Percentiles rank a stretch among this genome's conserved stretches.
Evolutionary conservation across 148 eudicot genomes (phyloP).

Genomic region (Mesembryanthemum crystallinum): DNA sequence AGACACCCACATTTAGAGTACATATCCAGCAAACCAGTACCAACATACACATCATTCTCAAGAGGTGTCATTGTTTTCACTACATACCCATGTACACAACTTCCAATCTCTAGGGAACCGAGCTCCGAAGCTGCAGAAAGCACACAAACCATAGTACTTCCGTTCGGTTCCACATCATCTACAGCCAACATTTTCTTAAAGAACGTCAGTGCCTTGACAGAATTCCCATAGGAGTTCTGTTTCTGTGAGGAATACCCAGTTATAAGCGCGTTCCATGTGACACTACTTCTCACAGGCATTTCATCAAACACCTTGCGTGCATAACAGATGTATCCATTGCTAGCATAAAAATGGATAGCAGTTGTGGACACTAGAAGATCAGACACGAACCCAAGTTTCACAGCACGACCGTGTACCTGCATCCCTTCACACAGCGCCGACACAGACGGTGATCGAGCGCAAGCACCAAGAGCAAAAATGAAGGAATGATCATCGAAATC

Average conservation of each 20-base stretch:
- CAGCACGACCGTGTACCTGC: constrained; percentile 43
- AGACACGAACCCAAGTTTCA: constrained; percentile 36
- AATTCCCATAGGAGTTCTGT: constrained; percentile 15
- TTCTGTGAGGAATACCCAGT: constrained; percentile 51
- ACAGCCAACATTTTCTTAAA: constrained; percentile 45
- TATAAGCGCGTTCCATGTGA: constrained; percentile 65
- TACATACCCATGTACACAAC: constrained; percentile 52
- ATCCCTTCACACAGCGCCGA: constrained; percentile 43
- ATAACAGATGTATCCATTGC: constrained; percentile 22
- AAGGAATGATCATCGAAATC: constrained; percentile 43
- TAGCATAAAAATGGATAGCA: constrained; percentile 48
- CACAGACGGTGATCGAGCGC: constrained; percentile 38
- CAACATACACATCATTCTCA: constrained; percentile 44
- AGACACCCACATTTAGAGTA: constrained; percentile 63
- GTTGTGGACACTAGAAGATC: constrained; percentile 44
- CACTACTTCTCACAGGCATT: constrained; percentile 48
- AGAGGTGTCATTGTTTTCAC: constrained; percentile 34
- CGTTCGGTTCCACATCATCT: constrained; percentile 36
- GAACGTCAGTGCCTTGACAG: constrained; percentile 29
- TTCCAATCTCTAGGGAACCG: constrained; percentile 44
- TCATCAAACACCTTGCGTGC: constrained; percentile 61
- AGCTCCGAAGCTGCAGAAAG: constrained; percentile 53
- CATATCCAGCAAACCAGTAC: constrained; percentile 61
- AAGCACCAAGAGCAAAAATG: constrained; percentile 56
- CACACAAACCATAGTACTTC: constrained; percentile 47